Conservation (phyloP, 768 basidiomycete species). For the Hericium coralloides region DNA sequence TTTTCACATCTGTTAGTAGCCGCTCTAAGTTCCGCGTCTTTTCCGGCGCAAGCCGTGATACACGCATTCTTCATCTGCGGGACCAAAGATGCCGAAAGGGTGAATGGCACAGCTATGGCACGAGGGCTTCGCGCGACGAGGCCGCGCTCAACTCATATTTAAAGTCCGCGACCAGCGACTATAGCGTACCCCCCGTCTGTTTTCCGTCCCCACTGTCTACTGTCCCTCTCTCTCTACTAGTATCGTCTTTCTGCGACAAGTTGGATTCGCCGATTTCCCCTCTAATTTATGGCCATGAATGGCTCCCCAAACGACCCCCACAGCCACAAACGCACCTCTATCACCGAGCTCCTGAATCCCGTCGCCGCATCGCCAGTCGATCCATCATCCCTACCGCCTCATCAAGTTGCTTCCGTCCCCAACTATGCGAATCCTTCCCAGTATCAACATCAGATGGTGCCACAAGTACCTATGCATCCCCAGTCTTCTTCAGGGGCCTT, state of each 20-base stretch:
- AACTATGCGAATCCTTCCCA: conserved; percentile 8
- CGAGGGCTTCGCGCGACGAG: neutral
- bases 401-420: neutral
- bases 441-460: conserved; percentile 12
- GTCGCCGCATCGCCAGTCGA: conserved; percentile 26
- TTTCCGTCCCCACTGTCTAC: neutral
- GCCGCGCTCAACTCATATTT: neutral
- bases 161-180: neutral
- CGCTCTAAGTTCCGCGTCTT: neutral
- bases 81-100: too few relatives aligned
- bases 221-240: neutral
- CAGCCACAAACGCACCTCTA: conserved; percentile 38
- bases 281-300: conserved; percentile 22
- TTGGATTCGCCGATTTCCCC: neutral
- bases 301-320: conserved; percentile 30
- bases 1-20: neutral
- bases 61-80: too few relatives aligned
- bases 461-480: conserved; percentile 6
- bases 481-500: conserved; percentile 24
- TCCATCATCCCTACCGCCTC: conserved; percentile 21
- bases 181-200: neutral
- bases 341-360: conserved; percentile 43
- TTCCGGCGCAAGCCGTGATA: neutral
- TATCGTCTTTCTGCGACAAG: neutral
- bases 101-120: too few relatives aligned